A percentile compares a stretch with the other conserved stretches of the same genome.
These are phyloP conservation scores for Purpureocillium takamizusanense DNA, from an alignment of 2,329 filamentous ascomycete species.

Conservation along the genomic window DNA sequence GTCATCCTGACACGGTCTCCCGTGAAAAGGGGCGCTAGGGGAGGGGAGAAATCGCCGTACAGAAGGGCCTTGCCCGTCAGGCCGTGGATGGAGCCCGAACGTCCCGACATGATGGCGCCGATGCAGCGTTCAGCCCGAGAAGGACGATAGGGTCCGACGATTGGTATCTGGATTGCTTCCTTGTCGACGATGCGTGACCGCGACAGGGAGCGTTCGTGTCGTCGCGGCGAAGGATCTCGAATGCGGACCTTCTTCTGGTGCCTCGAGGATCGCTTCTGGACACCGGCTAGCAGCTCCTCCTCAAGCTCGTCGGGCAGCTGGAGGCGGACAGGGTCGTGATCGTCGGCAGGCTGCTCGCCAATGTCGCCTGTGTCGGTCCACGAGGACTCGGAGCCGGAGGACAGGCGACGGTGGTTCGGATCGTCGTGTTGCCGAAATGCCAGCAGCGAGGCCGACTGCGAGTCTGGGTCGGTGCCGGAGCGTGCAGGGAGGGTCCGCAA, in stretches of 20 bases:
- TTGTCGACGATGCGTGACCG: slow-evolving; percentile 44
- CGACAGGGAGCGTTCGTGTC: slow-evolving; percentile 24
- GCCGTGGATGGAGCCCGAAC: slow-evolving; percentile 71
- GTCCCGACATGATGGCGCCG: slow-evolving; percentile 78
- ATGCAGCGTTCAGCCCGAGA: slow-evolving; percentile 61
- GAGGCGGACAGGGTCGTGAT: slow-evolving; percentile 70
- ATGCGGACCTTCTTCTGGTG: slow-evolving; percentile 61
- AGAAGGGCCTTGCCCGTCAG: slow-evolving; percentile 92
- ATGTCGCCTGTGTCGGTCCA: slow-evolving; percentile 96
- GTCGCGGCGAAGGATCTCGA: slow-evolving; percentile 35
- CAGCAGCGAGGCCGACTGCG: slow-evolving; percentile 26
- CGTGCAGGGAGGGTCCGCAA: slow-evolving; percentile 60
- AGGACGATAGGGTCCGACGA: slow-evolving; percentile 53
- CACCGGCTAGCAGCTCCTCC: slow-evolving; percentile 47
- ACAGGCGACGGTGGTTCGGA: slow-evolving; percentile 36
- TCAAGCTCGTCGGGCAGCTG: slow-evolving; percentile 59
- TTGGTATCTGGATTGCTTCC: slow-evolving; percentile 77
- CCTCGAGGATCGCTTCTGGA: slow-evolving; percentile 34
- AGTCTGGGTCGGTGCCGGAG: slow-evolving; percentile 27
- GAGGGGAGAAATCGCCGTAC: slow-evolving; percentile 35
- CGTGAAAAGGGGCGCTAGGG: neutral
- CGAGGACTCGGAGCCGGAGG: slow-evolving; percentile 57
- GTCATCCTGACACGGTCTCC: neutral
- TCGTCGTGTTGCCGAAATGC: slow-evolving; percentile 22
- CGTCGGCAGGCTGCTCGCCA: slow-evolving; percentile 79